These are phyloP conservation scores for Phaeophleospora eucalypticola DNA, from an alignment of 2,329 filamentous ascomycete species.

Conservation along the genomic window DNA sequence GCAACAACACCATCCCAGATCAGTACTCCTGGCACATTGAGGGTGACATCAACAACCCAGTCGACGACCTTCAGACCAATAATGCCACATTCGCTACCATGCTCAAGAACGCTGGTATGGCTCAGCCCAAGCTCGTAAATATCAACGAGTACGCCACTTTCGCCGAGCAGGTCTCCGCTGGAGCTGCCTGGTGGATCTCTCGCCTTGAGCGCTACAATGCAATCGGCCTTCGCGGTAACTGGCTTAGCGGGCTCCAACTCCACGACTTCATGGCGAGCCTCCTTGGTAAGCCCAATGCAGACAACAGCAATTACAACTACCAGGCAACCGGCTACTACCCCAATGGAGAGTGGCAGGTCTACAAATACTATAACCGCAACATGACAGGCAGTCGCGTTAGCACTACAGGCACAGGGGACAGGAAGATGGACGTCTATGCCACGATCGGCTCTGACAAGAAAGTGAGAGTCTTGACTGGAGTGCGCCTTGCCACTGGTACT, in stretches of 20 bases:
- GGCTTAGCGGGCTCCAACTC: conserved; percentile 39
- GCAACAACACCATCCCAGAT: conserved; percentile 40
- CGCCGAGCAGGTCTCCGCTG: conserved; percentile 41
- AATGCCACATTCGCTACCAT: conserved; percentile 13
- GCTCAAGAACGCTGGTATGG: conserved; percentile 5
- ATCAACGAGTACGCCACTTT: conserved; percentile 48
- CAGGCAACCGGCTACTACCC: conserved; percentile 35
- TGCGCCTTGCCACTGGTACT: conserved; percentile 29
- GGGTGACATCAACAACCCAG: conserved; percentile 13
- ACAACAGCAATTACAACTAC: conserved; percentile 20
- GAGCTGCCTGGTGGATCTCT: conserved; percentile 45
- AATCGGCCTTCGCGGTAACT: conserved; percentile 45
- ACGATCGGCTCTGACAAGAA: conserved; percentile 28
- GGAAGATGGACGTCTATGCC: conserved; percentile 39
- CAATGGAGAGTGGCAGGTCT: conserved; percentile 44
- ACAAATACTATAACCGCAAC: conserved; percentile 45
- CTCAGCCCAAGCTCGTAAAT: conserved; percentile 33
- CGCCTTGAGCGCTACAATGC: conserved; percentile 45
- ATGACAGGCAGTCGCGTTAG: conserved; percentile 42
- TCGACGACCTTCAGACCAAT: conserved; percentile 30
- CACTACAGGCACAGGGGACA: conserved; percentile 35
- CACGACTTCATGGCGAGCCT: conserved; percentile 46
- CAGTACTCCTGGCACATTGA: conserved; percentile 46
- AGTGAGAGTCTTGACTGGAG: conserved; percentile 38
- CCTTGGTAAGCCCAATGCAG: conserved; percentile 33